Evolutionary conservation across 2,329 filamentous ascomycete genomes (phyloP).

Genomic region (Tolypocladium amazonense): DNA sequence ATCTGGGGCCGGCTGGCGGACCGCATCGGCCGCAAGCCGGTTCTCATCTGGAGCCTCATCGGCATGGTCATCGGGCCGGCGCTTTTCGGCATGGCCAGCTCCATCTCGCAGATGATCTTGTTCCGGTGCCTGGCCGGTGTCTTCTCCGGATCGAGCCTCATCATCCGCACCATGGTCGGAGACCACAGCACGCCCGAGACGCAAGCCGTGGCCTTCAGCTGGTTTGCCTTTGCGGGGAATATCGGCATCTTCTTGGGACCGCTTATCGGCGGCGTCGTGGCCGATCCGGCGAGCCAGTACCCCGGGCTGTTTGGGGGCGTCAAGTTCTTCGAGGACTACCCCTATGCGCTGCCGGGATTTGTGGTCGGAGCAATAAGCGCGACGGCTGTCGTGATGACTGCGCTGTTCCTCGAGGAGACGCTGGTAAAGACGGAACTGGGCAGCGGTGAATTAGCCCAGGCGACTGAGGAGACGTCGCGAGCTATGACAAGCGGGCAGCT

Average conservation of each 20-base stretch:
- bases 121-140: constrained; percentile 62
- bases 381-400: constrained; percentile 37
- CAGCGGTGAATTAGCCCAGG: background rate
- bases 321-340: constrained; percentile 36
- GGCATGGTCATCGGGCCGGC: constrained; percentile 52
- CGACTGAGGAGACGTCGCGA: background rate
- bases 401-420: constrained; percentile 55
- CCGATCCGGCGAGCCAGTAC: constrained; percentile 56
- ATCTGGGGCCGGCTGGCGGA: constrained; percentile 56
- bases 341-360: constrained; percentile 46
- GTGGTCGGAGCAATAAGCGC: constrained; percentile 44
- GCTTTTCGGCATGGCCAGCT: constrained; percentile 57
- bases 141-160: constrained; percentile 64
- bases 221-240: constrained; percentile 67
- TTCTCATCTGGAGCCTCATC: constrained; percentile 55
- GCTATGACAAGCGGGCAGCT: constrained; percentile 30
- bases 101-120: constrained; percentile 64
- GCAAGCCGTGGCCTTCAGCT: constrained; percentile 64
- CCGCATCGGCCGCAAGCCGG: constrained; percentile 59
- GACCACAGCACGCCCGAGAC: constrained; percentile 61
- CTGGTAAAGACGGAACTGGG: constrained; percentile 17
- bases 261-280: constrained; percentile 56
- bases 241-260: constrained; percentile 65
- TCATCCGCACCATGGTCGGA: constrained; percentile 66
- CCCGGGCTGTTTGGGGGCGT: constrained; percentile 37